Evolutionary conservation across 805 yeast species (phyloP).

Genomic region (Hemisphaericaspora nanyangensis): DNA sequence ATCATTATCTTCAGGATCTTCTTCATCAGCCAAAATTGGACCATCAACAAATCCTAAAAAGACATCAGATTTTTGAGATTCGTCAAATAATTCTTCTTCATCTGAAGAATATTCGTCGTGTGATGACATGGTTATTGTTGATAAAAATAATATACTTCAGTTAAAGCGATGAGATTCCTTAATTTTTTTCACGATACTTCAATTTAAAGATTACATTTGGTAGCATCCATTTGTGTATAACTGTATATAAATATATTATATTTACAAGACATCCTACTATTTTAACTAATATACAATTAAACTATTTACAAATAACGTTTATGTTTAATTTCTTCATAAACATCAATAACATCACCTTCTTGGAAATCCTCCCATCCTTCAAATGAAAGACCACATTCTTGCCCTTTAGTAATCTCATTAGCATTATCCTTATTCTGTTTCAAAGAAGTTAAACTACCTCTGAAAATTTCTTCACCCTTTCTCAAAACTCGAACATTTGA

Average conservation of each 20-base stretch:
- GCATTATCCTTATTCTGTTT: conserved; percentile 82
- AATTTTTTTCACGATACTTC: background rate
- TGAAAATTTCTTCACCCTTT: conserved; percentile 40
- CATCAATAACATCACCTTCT: conserved; percentile 73
- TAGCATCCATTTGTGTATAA: no score
- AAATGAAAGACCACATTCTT: conserved; percentile 85
- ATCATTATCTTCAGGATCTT: conserved; percentile 30
- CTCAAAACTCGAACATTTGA: conserved; percentile 57
- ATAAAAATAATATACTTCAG: no score
- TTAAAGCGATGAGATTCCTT: background rate
- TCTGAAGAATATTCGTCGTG: conserved; percentile 52
- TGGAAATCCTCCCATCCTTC: conserved; percentile 63
- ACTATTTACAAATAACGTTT: conserved; percentile 30
- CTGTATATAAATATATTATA: no score
- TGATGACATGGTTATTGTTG: conserved; percentile 25
- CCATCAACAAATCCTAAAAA: conserved; percentile 65
- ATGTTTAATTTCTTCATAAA: conserved; percentile 58
- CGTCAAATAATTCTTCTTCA: conserved; percentile 37
- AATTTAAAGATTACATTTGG: no score
- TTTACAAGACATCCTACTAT: background rate
- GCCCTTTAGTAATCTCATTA: conserved; percentile 72
- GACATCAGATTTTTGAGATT: conserved; percentile 34
- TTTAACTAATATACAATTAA: background rate
- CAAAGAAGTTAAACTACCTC: conserved; percentile 67
- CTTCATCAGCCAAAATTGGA: conserved; percentile 42